Conservation (phyloP, 305 asterid species). For the Fraxinus latifolia region DNA sequence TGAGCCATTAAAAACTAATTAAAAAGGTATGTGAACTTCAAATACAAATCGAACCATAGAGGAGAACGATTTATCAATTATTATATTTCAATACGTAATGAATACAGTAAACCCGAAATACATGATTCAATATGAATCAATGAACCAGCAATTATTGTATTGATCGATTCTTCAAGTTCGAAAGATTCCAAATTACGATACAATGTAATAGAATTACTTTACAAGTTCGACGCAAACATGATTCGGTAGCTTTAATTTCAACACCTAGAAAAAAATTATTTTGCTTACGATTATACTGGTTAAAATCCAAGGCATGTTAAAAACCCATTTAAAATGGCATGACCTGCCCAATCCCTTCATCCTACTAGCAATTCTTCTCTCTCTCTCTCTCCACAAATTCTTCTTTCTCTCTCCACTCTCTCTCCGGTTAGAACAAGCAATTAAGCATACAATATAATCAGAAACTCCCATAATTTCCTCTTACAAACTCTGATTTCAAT, state of each 20-base stretch:
- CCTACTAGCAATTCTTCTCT: conserved; percentile 3
- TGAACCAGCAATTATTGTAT: no score
- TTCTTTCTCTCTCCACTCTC: neutral
- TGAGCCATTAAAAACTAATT: neutral
- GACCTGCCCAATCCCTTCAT: conserved; percentile 16
- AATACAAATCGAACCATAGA: neutral
- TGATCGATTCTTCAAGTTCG: neutral
- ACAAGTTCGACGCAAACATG: neutral
- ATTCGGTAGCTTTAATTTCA: neutral
- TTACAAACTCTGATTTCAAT: neutral
- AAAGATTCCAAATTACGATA: neutral
- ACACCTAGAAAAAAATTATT: neutral
- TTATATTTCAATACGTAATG: neutral
- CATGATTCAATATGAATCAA: neutral
- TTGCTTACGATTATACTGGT: neutral
- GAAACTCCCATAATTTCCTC: neutral
- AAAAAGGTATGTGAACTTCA: neutral
- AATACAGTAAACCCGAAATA: neutral
- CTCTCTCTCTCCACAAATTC: neutral
- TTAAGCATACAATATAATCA: neutral
- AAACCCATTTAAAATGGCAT: neutral
- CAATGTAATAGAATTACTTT: neutral
- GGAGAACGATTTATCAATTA: neutral
- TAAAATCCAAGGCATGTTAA: neutral
- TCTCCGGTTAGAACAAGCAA: neutral